Base-by-base conservation (phyloP, 2,329 filamentous ascomycete genomes). In the Microcyclospora tardicrescens region DNA sequence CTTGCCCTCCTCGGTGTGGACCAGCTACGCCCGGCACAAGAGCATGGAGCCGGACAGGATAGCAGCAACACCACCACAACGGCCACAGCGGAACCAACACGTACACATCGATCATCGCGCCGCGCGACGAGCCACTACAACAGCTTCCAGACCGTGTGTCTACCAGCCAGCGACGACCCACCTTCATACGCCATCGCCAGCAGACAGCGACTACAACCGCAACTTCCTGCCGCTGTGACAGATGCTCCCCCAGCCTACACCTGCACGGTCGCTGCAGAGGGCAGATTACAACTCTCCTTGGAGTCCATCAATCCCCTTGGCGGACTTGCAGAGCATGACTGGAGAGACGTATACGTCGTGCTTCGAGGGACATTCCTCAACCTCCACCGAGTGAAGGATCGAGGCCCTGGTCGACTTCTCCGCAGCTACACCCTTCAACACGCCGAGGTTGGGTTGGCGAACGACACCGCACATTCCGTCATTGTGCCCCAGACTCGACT, bases 361-460 rank as follows among this genome's bases (percentile, higher is more conserved):
- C 65, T 86, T 19, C 72, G 74, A 49, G 81, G 81, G 9, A 85
- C 81, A 0, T 71, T 77, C 31, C 67, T 86, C 47, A 72, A 70
- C 52, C 62, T 86, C 19, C 69, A 84, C 61, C 68, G 72, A 37
- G 66, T 72, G 38, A 82, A 81, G 59, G 52, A 65, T 59, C 40
- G 58, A 55, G 43, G 71, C 67, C 46, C 79, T 60, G 73, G 72
- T 14, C 66, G 66, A 39, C 60, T 84, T 29, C 63, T 84, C 45
- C 73, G 68, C 55, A 72, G 70, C n/a, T 86, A 84, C 55, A 81
- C 76, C 37, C 66, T 86, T 35, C 72, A 84, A 46, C 78, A 85
- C 54, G 81, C 81, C 15, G 81, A 86, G 58, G 74, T 81, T 15
- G 81, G 81, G 10, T 72, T 85, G 44, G 81, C 82, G 9, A 72